Evolutionary conservation across 176 grass and related monocot genomes (phyloP).

Genomic region (Rhynchospora breviuscula): DNA sequence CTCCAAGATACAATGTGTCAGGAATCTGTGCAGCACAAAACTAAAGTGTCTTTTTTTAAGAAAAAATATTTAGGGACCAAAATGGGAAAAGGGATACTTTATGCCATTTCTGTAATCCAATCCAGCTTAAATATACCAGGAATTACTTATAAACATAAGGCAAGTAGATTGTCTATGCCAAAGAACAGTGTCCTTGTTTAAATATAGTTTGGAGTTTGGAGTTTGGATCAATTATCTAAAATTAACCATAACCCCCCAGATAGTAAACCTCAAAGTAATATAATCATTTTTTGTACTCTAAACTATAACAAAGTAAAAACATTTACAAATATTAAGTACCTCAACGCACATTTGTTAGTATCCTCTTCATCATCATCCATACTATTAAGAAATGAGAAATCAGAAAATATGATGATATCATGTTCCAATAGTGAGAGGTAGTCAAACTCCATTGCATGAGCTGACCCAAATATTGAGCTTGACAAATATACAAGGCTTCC

Average conservation of each 20-base stretch:
- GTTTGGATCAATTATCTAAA: not conserved
- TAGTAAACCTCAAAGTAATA: not conserved
- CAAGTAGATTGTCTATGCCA: not conserved
- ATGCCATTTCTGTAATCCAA: not conserved
- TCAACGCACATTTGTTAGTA: constrained; percentile 24
- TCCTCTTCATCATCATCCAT: constrained; percentile 42
- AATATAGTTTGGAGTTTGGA: not conserved
- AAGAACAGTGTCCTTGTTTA: not conserved
- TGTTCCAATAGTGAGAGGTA: constrained; percentile 53
- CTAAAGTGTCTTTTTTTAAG: too few species aligned
- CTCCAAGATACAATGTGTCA: too few species aligned
- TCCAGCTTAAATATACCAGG: not conserved
- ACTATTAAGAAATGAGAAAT: constrained; percentile 56
- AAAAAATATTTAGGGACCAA: not conserved
- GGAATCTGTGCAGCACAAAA: too few species aligned
- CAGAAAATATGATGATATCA: constrained; percentile 80
- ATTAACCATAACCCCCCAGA: not conserved
- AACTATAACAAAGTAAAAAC: constrained; percentile 30
- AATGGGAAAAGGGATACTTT: not conserved
- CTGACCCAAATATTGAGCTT: constrained; percentile 62
- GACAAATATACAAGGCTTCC: constrained; percentile 59
- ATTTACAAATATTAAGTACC: constrained; percentile 7
- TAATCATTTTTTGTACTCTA: constrained; percentile 13
- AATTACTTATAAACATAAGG: not conserved
- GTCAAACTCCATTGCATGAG: constrained; percentile 68